Conservation (phyloP, 176 grass and related monocot species). For the Carex cristatella region DNA sequence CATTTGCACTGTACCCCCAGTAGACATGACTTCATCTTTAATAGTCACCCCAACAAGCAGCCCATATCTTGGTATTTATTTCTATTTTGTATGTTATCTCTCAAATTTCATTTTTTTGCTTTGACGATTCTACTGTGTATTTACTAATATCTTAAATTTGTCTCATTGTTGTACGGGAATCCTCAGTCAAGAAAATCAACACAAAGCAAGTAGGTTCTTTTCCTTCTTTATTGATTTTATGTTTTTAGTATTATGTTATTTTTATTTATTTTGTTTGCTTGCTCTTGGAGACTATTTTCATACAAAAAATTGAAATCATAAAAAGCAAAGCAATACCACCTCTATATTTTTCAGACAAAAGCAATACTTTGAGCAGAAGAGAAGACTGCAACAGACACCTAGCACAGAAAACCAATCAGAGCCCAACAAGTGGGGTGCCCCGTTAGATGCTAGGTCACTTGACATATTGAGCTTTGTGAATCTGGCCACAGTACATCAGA, state of each 20-base stretch:
- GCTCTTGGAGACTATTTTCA: background rate
- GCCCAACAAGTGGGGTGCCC: conserved; percentile 19
- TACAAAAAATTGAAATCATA: conserved; percentile 12
- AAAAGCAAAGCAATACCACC: background rate
- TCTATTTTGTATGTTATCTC: background rate
- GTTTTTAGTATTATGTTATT: background rate
- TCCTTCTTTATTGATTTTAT: background rate
- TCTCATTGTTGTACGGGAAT: conserved; percentile 32
- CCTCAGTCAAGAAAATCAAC: conserved; percentile 71
- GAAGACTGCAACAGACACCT: conserved; percentile 47
- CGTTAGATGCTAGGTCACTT: conserved; percentile 53
- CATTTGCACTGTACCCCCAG: background rate
- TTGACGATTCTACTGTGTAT: background rate
- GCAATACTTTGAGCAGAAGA: conserved; percentile 94
- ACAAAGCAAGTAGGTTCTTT: conserved; percentile 63
- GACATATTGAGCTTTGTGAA: conserved; percentile 68
- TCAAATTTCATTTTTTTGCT: background rate
- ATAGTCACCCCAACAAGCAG: background rate
- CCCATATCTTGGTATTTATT: background rate
- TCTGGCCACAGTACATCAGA: conserved; percentile 43
- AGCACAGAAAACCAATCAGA: conserved; percentile 36
- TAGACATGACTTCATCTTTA: background rate
- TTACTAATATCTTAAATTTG: conserved; percentile 11
- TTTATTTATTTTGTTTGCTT: background rate
- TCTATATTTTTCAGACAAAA: conserved; percentile 55